Percentiles rank a stretch among this genome's conserved stretches.
These are phyloP conservation scores for Fusarium sp. DNA, from an alignment of 2,329 filamentous ascomycete species.

Conservation along the genomic window DNA sequence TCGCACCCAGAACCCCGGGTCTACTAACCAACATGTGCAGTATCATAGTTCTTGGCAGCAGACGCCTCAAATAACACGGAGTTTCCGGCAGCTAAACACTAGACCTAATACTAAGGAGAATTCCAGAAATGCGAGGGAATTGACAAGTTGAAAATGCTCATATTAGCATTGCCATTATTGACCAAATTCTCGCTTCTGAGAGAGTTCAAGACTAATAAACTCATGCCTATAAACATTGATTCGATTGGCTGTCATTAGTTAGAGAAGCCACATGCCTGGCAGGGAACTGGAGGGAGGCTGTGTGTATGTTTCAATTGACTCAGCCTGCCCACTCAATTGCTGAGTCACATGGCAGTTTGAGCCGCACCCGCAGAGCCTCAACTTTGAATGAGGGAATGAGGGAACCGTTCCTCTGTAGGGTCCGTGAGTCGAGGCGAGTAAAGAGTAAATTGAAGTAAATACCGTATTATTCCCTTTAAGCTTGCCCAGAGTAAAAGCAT, in stretches of 20 bases:
- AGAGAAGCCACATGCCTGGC: background rate
- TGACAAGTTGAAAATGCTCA: slow-evolving; percentile 8
- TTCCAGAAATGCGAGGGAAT: background rate
- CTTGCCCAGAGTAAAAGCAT: background rate
- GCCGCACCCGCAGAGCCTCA: background rate
- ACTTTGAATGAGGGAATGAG: background rate
- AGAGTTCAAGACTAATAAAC: background rate
- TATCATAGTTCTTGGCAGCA: background rate
- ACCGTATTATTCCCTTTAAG: background rate
- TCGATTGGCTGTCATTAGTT: background rate
- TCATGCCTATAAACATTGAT: background rate
- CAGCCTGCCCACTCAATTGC: background rate
- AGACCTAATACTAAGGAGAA: background rate
- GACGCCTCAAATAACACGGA: background rate
- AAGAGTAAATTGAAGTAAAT: background rate
- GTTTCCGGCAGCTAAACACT: background rate
- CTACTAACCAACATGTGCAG: background rate
- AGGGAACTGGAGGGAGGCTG: background rate
- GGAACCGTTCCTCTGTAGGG: background rate
- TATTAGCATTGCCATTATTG: background rate
- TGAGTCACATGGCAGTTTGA: slow-evolving; percentile 1
- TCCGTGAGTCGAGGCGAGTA: background rate
- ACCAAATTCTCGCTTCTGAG: background rate
- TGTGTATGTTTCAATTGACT: background rate
- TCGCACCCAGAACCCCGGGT: background rate